Conservation (phyloP, 2,329 filamentous ascomycete species). For the Aspergillus fumigatiaffinis region DNA sequence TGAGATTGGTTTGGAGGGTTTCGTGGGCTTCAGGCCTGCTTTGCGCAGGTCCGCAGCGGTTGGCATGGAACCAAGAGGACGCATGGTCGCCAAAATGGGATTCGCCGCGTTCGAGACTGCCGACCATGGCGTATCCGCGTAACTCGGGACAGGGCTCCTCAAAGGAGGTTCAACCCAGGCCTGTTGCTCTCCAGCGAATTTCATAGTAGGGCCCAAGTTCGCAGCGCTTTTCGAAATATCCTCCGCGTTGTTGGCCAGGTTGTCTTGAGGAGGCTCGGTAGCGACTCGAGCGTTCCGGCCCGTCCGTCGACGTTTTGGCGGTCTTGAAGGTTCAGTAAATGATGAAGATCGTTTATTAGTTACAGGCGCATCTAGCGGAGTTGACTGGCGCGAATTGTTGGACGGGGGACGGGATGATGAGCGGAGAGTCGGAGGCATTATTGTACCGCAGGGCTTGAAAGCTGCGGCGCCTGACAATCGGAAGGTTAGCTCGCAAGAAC, state of each 20-base stretch:
- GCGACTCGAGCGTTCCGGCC: slow-evolving; percentile 24
- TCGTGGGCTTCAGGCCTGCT: slow-evolving; percentile 41
- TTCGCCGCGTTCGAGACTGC: slow-evolving; percentile 61
- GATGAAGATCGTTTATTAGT: slow-evolving; percentile 17
- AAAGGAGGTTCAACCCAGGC: slow-evolving; percentile 57
- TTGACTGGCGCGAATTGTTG: slow-evolving; percentile 31
- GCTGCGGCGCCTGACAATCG: slow-evolving; percentile 13
- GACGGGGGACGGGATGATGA: slow-evolving; percentile 29
- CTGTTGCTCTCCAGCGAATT: slow-evolving; percentile 3
- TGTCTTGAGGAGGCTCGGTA: slow-evolving; percentile 19
- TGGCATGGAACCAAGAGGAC: slow-evolving; percentile 70
- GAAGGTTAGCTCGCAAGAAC: slow-evolving; percentile 20
- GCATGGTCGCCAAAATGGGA: slow-evolving; percentile 80
- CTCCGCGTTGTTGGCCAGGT: slow-evolving; percentile 8
- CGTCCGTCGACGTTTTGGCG: slow-evolving; percentile 31
- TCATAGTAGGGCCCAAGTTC: slow-evolving; percentile 9
- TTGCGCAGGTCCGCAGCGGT: slow-evolving; percentile 56
- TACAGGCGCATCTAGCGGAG: slow-evolving; percentile 22
- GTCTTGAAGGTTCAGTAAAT: slow-evolving; percentile 26
- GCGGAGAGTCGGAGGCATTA: slow-evolving; percentile 35
- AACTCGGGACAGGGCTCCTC: slow-evolving; percentile 60
- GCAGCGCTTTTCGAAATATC: slow-evolving; percentile 5
- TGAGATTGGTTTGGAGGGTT: slow-evolving; percentile 40
- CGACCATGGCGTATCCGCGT: slow-evolving; percentile 61
- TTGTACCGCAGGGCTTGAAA: slow-evolving; percentile 17